A percentile compares a stretch with the other conserved stretches of the same genome.
phyloP scores from a whole-genome alignment of 345 rosid species.

The Schrenkiella parvula region DNA sequence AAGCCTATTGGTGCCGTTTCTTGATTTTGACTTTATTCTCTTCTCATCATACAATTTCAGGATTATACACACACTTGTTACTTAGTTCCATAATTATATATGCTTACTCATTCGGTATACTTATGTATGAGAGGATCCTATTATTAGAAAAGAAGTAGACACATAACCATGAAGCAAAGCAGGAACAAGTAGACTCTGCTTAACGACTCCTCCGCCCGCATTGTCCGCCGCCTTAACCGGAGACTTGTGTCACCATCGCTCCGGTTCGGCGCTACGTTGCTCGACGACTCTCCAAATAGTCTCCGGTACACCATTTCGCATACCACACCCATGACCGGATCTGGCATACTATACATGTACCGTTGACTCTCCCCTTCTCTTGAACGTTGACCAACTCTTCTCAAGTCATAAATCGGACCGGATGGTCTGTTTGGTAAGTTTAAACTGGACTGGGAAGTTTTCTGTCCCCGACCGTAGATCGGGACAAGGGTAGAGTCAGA shows the following conservation, averaged over 20 bases:
- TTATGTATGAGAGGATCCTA: neutral
- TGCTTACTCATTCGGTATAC: neutral
- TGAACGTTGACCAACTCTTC: slow-evolving; percentile 59
- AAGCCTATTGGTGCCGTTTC: slow-evolving; percentile 4
- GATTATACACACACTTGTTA: neutral
- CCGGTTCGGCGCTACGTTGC: slow-evolving; percentile 43
- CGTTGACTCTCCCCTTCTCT: slow-evolving; percentile 49
- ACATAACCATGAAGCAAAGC: slow-evolving; percentile 72
- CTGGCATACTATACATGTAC: slow-evolving; percentile 38
- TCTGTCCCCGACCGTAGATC: slow-evolving; percentile 75
- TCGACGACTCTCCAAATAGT: slow-evolving; percentile 65
- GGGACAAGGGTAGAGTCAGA: slow-evolving; percentile 82
- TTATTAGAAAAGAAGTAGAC: slow-evolving; percentile 77
- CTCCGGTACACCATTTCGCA: slow-evolving; percentile 78
- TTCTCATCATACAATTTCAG: neutral
- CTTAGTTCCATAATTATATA: neutral
- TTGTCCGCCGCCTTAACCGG: slow-evolving; percentile 63
- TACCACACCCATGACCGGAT: slow-evolving; percentile 52
- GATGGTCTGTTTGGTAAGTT: slow-evolving; percentile 70
- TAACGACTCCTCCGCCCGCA: slow-evolving; percentile 67
- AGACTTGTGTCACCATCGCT: slow-evolving; percentile 34
- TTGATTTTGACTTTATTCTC: slow-evolving; percentile 11
- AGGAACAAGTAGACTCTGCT: slow-evolving; percentile 79
- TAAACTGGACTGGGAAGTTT: slow-evolving; percentile 31
- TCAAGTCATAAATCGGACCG: slow-evolving; percentile 38